Conservation (phyloP, 2,329 filamentous ascomycete genomes). For the Dactylellina parvicollis region DNA sequence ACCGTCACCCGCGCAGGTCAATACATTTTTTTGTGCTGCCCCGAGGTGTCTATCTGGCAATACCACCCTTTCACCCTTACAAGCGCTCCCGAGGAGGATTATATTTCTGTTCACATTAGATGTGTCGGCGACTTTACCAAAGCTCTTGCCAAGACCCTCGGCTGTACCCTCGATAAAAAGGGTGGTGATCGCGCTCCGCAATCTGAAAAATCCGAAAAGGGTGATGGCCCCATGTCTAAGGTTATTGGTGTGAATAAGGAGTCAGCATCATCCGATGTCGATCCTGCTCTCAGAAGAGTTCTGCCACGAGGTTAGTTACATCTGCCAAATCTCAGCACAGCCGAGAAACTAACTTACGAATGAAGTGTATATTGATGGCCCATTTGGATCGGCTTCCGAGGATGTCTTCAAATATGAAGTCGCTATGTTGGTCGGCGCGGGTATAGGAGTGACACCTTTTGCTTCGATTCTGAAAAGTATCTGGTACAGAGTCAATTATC, state of each 20-base stretch:
- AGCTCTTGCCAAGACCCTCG: slow-evolving; percentile 74
- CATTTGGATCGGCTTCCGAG: slow-evolving; percentile 85
- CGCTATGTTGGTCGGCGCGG: slow-evolving; percentile 79
- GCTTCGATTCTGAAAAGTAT: slow-evolving; percentile 89
- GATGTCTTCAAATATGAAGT: slow-evolving; percentile 91
- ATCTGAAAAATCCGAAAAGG: slow-evolving; percentile 62
- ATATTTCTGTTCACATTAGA: slow-evolving; percentile 86
- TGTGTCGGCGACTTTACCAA: slow-evolving; percentile 84
- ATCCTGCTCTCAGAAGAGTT: slow-evolving; percentile 76
- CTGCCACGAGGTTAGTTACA: slow-evolving; percentile 68
- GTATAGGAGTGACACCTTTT: slow-evolving; percentile 87
- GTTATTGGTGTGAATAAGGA: slow-evolving; percentile 75
- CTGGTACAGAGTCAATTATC: slow-evolving; percentile 93
- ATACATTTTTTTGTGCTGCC: slow-evolving; percentile 90
- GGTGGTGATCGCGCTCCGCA: slow-evolving; percentile 61
- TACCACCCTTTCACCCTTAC: slow-evolving; percentile 89
- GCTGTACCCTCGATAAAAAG: slow-evolving; percentile 76
- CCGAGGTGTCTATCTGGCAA: slow-evolving; percentile 85
- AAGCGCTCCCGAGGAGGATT: slow-evolving; percentile 87
- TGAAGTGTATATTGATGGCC: slow-evolving; percentile 79
- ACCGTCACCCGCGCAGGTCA: slow-evolving; percentile 83
- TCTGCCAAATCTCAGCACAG: not conserved
- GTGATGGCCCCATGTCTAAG: slow-evolving; percentile 65
- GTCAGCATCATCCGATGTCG: slow-evolving; percentile 67
- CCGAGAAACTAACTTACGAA: slow-evolving; percentile 1